Percentiles rank a stretch among this genome's conserved stretches.
Evolutionary conservation across 768 basidiomycete species (phyloP).

Genomic region (Pseudohyphozyma bogoriensis): DNA sequence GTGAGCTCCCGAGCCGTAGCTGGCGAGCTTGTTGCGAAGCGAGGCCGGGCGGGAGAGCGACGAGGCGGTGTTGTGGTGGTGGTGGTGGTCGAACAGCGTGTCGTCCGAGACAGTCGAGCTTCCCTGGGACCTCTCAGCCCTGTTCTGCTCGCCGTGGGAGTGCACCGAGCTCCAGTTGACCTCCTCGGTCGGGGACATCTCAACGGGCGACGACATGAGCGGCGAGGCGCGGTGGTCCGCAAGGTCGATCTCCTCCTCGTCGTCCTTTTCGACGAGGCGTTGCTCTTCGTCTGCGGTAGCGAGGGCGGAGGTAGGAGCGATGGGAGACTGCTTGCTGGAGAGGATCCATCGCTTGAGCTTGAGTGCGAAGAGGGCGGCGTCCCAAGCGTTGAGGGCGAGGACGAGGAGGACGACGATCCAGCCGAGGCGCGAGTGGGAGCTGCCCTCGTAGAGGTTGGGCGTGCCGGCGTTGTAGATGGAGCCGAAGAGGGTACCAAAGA

Average conservation of each 20-base stretch:
- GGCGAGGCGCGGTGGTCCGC: slow-evolving; percentile 5
- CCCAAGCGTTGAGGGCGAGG: slow-evolving; percentile 46
- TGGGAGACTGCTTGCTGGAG: neutral
- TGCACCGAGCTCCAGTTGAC: neutral
- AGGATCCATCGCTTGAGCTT: neutral
- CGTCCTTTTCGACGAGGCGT: neutral
- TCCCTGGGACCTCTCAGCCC: neutral
- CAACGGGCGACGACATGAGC: slow-evolving; percentile 34
- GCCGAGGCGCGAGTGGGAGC: slow-evolving; percentile 55
- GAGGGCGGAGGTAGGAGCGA: neutral
- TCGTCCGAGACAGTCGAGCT: slow-evolving; percentile 15
- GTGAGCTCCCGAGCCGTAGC: slow-evolving; percentile 1
- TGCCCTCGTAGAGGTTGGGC: slow-evolving; percentile 59
- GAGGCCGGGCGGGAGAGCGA: neutral
- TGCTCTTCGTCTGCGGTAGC: too few species aligned
- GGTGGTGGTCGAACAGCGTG: slow-evolving; percentile 27
- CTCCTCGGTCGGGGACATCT: neutral
- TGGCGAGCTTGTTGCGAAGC: neutral
- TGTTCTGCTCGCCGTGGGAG: neutral
- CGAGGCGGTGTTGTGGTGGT: slow-evolving; percentile 17
- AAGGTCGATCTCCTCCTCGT: neutral
- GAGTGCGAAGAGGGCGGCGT: slow-evolving; percentile 41
- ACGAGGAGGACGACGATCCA: slow-evolving; percentile 49
- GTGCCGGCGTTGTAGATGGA: slow-evolving; percentile 66
- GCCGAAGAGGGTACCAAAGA: slow-evolving; percentile 58